Percentiles rank a stretch among this genome's conserved stretches.
Conservation (phyloP, 2,329 filamentous ascomycete species). For the Ascochyta pisi region DNA sequence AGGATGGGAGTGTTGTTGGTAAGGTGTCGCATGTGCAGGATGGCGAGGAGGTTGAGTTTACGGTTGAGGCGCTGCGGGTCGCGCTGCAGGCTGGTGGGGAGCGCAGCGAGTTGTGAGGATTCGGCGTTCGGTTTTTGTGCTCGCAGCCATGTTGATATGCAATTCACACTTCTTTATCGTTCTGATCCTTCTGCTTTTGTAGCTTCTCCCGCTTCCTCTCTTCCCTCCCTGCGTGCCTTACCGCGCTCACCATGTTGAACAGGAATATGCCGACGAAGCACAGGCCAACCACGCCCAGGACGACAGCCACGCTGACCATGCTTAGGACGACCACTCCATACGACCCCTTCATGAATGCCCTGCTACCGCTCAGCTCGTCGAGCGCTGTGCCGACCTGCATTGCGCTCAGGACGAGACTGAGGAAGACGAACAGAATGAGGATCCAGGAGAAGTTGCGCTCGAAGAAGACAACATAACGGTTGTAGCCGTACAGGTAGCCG, state of each 20-base stretch:
- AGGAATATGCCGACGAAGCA: slow-evolving; percentile 44
- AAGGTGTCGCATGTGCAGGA: slow-evolving; percentile 34
- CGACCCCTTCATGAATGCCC: slow-evolving; percentile 32
- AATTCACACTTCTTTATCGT: background rate
- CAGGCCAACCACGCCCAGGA: slow-evolving; percentile 34
- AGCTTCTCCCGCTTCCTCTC: slow-evolving; percentile 41
- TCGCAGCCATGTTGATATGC: too few species aligned
- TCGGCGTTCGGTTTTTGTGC: too few species aligned
- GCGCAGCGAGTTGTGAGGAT: slow-evolving; percentile 36
- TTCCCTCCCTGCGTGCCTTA: slow-evolving; percentile 43
- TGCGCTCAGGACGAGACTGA: slow-evolving; percentile 45
- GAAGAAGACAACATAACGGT: slow-evolving; percentile 50
- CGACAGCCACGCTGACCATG: slow-evolving; percentile 41
- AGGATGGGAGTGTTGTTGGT: slow-evolving; percentile 40
- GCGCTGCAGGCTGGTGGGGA: slow-evolving; percentile 18
- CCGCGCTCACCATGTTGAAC: slow-evolving; percentile 47
- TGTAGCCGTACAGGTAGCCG: slow-evolving; percentile 50
- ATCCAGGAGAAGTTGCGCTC: slow-evolving; percentile 49
- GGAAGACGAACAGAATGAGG: slow-evolving; percentile 48
- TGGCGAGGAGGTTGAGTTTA: slow-evolving; percentile 40
- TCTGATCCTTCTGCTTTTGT: slow-evolving; percentile 10
- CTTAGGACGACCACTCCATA: slow-evolving; percentile 47
- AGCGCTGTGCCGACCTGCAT: slow-evolving; percentile 49
- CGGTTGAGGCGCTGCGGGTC: slow-evolving; percentile 40
- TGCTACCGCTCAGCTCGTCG: slow-evolving; percentile 29